Conservation (phyloP, 179 eudicot genomes). For the Silene vulgaris region DNA sequence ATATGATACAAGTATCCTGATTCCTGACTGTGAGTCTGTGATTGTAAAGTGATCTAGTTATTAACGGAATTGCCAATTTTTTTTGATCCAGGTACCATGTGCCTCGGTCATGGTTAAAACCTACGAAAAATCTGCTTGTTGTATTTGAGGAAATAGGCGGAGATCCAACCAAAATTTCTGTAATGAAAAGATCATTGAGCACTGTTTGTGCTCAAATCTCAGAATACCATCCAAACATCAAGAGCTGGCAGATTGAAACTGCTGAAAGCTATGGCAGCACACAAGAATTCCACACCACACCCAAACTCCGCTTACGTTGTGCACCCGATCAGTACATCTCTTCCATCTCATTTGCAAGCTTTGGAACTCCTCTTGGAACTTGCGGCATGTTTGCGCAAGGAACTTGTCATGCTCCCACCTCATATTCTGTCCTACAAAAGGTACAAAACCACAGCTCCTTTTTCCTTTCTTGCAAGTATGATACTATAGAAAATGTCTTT, state of each 20-base stretch:
- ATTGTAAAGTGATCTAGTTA: background rate
- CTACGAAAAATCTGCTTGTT: slow-evolving; percentile 62
- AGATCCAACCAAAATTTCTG: slow-evolving; percentile 65
- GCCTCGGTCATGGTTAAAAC: slow-evolving; percentile 94
- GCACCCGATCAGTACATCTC: slow-evolving; percentile 63
- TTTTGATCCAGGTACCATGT: slow-evolving; percentile 73
- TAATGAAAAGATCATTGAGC: slow-evolving; percentile 64
- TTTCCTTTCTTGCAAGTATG: background rate
- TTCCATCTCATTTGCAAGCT: slow-evolving; percentile 81
- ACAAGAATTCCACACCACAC: slow-evolving; percentile 48
- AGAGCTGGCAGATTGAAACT: slow-evolving; percentile 52
- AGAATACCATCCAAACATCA: slow-evolving; percentile 69
- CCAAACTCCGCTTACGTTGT: slow-evolving; percentile 70
- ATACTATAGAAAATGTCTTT: background rate
- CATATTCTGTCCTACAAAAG: slow-evolving; percentile 61
- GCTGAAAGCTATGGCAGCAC: slow-evolving; percentile 41
- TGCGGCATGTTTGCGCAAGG: slow-evolving; percentile 82
- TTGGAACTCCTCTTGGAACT: slow-evolving; percentile 84
- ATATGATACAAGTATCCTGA: background rate
- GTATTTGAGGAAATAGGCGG: slow-evolving; percentile 96
- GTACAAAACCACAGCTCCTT: slow-evolving; percentile 29
- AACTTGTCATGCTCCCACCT: slow-evolving; percentile 78
- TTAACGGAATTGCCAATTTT: background rate
- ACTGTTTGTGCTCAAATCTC: slow-evolving; percentile 71
- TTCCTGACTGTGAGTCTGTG: no score